Evolutionary conservation across 371 early-diverging fungal genomes (phyloP), one percentile per base, ranked within the genome.

Genomic region (Apophysomyces ossiformis): DNA sequence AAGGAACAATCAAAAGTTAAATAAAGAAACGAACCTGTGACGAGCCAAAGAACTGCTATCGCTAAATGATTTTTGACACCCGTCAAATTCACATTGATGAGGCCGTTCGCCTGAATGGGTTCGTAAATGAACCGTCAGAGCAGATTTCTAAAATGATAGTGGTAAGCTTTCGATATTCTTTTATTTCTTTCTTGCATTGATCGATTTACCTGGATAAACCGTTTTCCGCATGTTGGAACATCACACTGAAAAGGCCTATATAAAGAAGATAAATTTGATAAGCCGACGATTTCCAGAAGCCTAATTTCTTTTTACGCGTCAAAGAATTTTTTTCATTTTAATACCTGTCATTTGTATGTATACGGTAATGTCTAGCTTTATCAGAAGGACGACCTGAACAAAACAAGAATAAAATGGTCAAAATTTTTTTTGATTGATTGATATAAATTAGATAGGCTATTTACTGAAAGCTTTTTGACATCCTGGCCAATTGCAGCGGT

Each of bases 21-120:
- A 44, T 32, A 39, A 16, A 45, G 21, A 26, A 15, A 41, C 38
- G 57, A 60, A 70, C 70, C 70, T 70, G 59, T 70, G 70, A 37
- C 73, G 66, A n/a, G 73, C 69, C 35, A 72, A 39, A 18, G 73
- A 69, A 18, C 73, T 72, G 61, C 69, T 72, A 41, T 72, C 73
- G 44, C 73, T 60, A 59, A 72, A 72, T 15, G 60, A 66, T 38
- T 72, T 72, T 26, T 64, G 65, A 54, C 73, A 72, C 13, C 58
- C 50, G 37, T 59, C 43, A 61, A 60, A 66, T 56, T 66, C 64
- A 59, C 73, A 72, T 41, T 58, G 39, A 61, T 72, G 73, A 15
- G 73, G 73, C 32, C 63, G 57, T 47, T 72, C 73, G 12, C 73
- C 73, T 38, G 73, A 73, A 54, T 73, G 73, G 1, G 69, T 73